Evolutionary conservation across 139 green algal species (phyloP).

Genomic region (Prasinococcaceae sp.): DNA sequence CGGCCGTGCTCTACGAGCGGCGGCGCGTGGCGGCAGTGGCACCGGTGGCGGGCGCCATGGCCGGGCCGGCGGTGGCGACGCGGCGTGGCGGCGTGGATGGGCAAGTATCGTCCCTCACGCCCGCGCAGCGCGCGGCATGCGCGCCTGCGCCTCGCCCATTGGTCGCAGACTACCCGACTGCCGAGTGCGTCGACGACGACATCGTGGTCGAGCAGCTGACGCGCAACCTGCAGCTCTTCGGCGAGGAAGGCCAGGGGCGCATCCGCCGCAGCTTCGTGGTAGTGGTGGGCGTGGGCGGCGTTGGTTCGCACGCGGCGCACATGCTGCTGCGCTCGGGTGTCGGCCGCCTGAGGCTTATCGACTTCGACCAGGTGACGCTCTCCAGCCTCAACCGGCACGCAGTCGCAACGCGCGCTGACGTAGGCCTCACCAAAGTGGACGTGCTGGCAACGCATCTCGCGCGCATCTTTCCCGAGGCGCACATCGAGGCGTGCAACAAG

Average conservation of each 20-base stretch:
- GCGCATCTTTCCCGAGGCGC: conserved; percentile 76
- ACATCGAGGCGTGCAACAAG: conserved; percentile 29
- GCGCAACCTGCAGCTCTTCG: conserved; percentile 90
- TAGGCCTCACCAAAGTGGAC: conserved; percentile 73
- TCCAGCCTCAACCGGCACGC: conserved; percentile 88
- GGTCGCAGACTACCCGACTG: no score
- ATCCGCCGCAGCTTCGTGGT: conserved; percentile 69
- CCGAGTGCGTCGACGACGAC: conserved; percentile 14
- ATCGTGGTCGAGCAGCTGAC: conserved; percentile 11
- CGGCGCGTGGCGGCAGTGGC: no score
- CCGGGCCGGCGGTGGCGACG: no score
- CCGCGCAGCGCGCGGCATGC: no score
- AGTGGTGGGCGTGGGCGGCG: conserved; percentile 82
- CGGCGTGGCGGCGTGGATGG: no score
- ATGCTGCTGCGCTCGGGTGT: conserved; percentile 84
- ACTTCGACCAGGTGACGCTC: conserved; percentile 90
- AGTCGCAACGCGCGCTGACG: conserved; percentile 75
- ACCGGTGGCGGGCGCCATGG: no score
- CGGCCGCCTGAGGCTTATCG: conserved; percentile 71
- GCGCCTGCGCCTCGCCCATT: no score
- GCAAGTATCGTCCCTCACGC: no score
- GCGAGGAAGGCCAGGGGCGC: conserved; percentile 38
- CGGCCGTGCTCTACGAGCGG: no score
- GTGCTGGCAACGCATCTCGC: conserved; percentile 59
- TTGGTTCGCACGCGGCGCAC: conserved; percentile 85